Percentiles rank a stretch among this genome's conserved stretches.
phyloP scores from a whole-genome alignment of 495 filamentous ascomycete species.

The Chaetomium tenue region DNA sequence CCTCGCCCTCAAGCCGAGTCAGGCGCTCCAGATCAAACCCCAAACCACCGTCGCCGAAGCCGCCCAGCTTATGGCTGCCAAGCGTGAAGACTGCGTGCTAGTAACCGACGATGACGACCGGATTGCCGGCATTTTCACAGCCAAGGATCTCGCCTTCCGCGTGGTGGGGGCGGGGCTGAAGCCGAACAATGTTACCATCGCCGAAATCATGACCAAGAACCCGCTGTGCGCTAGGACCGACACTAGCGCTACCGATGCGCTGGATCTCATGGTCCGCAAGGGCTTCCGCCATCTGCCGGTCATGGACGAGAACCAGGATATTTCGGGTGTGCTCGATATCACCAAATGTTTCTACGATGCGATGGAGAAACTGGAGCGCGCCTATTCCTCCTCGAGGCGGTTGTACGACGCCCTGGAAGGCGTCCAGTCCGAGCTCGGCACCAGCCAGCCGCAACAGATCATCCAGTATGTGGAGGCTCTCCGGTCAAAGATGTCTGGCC shows the following conservation, averaged over 20 bases:
- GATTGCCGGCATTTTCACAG: conserved; percentile 97
- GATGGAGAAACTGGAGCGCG: conserved; percentile 98
- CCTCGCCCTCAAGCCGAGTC: conserved; percentile 88
- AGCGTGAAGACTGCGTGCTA: conserved; percentile 97
- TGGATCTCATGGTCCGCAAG: conserved; percentile 97
- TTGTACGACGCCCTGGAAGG: conserved; percentile 96
- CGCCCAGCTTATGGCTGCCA: conserved; percentile 97
- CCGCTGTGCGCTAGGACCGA: conserved; percentile 95
- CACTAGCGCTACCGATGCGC: conserved; percentile 94
- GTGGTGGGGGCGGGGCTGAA: conserved; percentile 94
- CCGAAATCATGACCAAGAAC: conserved; percentile 99
- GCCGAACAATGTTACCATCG: conserved; percentile 84
- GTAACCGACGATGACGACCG: conserved; percentile 98
- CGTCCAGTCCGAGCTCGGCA: conserved; percentile 96
- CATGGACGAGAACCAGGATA: conserved; percentile 99
- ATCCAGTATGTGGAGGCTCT: conserved; percentile 98
- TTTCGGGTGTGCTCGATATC: conserved; percentile 96
- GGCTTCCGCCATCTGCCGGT: conserved; percentile 96
- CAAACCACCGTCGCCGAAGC: conserved; percentile 91
- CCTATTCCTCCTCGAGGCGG: conserved; percentile 92
- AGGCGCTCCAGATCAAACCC: conserved; percentile 97
- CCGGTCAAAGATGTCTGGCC: conserved; percentile 94
- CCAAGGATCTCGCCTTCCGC: conserved; percentile 96
- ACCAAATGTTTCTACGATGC: conserved; percentile 99
- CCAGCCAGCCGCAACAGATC: conserved; percentile 95